These are phyloP conservation scores for Lentinula boryana DNA, from an alignment of 768 basidiomycete species.

Conservation along the genomic window DNA sequence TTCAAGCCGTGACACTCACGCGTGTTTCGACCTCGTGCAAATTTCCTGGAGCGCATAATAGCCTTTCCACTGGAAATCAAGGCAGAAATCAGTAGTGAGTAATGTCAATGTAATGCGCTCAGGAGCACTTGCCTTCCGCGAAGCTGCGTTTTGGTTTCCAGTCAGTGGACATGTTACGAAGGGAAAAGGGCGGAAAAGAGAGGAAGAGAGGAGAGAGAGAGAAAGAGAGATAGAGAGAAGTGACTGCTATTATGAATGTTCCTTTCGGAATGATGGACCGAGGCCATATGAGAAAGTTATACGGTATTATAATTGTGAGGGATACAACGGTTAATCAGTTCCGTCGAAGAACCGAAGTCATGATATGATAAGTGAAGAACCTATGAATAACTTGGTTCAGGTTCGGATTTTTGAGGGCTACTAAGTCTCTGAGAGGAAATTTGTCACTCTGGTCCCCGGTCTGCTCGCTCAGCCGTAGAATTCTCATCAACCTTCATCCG, in stretches of 20 bases:
- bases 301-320: no score
- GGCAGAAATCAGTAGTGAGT: neutral
- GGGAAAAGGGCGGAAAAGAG: neutral
- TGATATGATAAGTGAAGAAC: no score
- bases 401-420: no score
- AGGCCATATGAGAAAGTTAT: no score
- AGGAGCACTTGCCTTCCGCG: neutral
- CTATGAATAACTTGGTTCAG: no score
- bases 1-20: neutral
- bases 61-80: neutral
- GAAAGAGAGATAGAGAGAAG: neutral
- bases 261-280: neutral
- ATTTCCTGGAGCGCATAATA: neutral
- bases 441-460: neutral
- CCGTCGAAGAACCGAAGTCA: neutral
- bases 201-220: no score
- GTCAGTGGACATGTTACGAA: neutral
- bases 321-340: neutral
- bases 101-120: neutral
- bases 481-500: neutral
- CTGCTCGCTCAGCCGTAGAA: neutral
- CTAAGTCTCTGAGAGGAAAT: neutral
- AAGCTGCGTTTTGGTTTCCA: neutral
- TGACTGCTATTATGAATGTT: neutral
- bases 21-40: constrained; percentile 4